phyloP scores from a whole-genome alignment of 2,329 filamentous ascomycete genomes.

The Cladosporium colombiae region DNA sequence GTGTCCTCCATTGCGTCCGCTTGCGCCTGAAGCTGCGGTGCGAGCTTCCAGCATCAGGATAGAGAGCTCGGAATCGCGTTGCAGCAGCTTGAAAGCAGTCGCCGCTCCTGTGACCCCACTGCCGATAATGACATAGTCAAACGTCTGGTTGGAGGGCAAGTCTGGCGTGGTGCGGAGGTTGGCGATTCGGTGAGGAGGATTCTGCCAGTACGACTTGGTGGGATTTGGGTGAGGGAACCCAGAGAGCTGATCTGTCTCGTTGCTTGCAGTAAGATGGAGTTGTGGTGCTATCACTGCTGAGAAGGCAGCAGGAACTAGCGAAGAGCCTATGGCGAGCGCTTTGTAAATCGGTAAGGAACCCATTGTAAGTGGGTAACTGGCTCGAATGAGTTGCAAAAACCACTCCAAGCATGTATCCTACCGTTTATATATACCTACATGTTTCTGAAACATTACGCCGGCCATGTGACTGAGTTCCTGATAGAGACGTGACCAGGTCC shows the following conservation, averaged over 20 bases:
- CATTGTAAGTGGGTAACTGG: too few relatives aligned
- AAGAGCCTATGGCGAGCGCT: not conserved
- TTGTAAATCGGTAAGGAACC: too few relatives aligned
- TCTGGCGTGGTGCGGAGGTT: constrained; percentile 32
- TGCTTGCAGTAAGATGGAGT: not conserved
- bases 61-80: constrained; percentile 12
- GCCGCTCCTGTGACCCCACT: constrained; percentile 27
- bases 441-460: too few relatives aligned
- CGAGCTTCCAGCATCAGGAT: constrained; percentile 27
- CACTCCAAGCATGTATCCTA: too few relatives aligned
- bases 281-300: not conserved
- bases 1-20: constrained; percentile 25
- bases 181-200: constrained; percentile 41
- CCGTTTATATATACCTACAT: not conserved
- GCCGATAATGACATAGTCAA: constrained; percentile 36
- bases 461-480: too few relatives aligned
- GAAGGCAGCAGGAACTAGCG: not conserved
- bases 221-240: constrained; percentile 37
- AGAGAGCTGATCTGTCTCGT: constrained; percentile 20
- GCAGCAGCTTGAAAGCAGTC: constrained; percentile 25
- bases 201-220: constrained; percentile 46
- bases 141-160: constrained; percentile 26
- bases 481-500: too few relatives aligned
- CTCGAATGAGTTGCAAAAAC: too few relatives aligned
- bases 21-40: constrained; percentile 23